Base-by-base conservation (phyloP, 345 rosid species). In the Pelargonium nanum region DNA sequence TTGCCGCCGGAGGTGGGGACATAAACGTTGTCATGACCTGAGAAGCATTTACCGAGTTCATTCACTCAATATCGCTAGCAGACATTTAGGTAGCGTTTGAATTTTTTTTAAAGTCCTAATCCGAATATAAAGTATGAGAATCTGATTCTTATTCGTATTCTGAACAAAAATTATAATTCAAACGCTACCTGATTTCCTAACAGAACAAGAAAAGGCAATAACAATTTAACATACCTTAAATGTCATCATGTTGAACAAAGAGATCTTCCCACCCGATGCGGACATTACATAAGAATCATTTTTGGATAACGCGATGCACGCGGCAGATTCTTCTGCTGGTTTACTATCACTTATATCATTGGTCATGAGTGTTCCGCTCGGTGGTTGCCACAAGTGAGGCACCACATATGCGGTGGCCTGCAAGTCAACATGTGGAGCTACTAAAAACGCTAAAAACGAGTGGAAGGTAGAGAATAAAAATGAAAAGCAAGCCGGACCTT, bases 231-330 rank as follows among this genome's bases (percentile, higher is more conserved):
- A 44, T 60, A 87, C 97, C 95, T 84, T 83, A 70, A 85, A 90
- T 19, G 90, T 90, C 92, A 84, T 85, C 91, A 87, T 77, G 74
- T 90, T 90, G 82, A 87, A 90, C 68, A 89, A 72, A 40, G 94
- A 86, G 52, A 84, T 79, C 72, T 86, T 86, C 52, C 96, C 94
- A 55, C 97, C 95, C 0, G 95, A 90, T 58, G 97, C 85, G 40
- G 95, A 87, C 87, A 87, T 82, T 30, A 90, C 87, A 61, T 87
- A 90, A 53, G 95, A 84, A 75, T 90, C 93, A 77, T 85, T 87
- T 70, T 84, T 90, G 19, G 95, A 85, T 53, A 90, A 76, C 1
- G 97, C 93, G 69, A 90, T 77, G 86, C 95, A 90, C 1, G 94
- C 81, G 67, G 79, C 84, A 30, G 85, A 82, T 32, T 84, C 89